A percentile compares a stretch with the other conserved stretches of the same genome.
Evolutionary conservation across 2,329 filamentous ascomycete genomes (phyloP).

Genomic region (Cladosporium sp.): DNA sequence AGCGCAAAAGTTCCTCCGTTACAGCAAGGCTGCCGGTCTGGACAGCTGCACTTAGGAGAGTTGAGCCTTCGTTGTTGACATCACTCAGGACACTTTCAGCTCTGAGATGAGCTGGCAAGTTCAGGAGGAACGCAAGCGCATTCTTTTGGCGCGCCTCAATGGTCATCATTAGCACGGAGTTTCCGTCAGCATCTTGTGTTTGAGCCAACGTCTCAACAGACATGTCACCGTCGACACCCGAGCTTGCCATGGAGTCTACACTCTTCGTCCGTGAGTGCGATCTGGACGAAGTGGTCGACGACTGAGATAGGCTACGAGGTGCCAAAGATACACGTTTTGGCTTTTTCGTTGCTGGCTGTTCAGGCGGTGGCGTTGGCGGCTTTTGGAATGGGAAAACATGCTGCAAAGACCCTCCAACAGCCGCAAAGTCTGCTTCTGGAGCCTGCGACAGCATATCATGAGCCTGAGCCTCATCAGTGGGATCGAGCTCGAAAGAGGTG

Average conservation of each 20-base stretch:
- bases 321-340: constrained; percentile 84
- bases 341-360: constrained; percentile 45
- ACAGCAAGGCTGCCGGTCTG: constrained; percentile 72
- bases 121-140: constrained; percentile 72
- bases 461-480: not conserved
- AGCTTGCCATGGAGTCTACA: constrained; percentile 63
- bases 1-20: constrained; percentile 68
- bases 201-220: constrained; percentile 73
- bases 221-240: constrained; percentile 71
- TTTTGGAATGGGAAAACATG: constrained; percentile 91
- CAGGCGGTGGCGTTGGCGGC: constrained; percentile 44
- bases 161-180: constrained; percentile 65
- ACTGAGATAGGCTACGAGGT: constrained; percentile 72
- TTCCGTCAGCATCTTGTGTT: constrained; percentile 63
- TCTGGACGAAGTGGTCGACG: constrained; percentile 65
- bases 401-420: constrained; percentile 46
- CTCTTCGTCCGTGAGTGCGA: constrained; percentile 75
- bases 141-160: constrained; percentile 57
- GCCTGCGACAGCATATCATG: not conserved
- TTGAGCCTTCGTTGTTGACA: constrained; percentile 82
- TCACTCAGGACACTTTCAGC: constrained; percentile 68
- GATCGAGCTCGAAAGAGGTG: constrained; percentile 11
- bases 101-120: constrained; percentile 69
- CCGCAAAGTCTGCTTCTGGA: constrained; percentile 19
- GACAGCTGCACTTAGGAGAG: constrained; percentile 80